phyloP scores from a whole-genome alignment of 305 asterid genomes.

The Withania somnifera region DNA sequence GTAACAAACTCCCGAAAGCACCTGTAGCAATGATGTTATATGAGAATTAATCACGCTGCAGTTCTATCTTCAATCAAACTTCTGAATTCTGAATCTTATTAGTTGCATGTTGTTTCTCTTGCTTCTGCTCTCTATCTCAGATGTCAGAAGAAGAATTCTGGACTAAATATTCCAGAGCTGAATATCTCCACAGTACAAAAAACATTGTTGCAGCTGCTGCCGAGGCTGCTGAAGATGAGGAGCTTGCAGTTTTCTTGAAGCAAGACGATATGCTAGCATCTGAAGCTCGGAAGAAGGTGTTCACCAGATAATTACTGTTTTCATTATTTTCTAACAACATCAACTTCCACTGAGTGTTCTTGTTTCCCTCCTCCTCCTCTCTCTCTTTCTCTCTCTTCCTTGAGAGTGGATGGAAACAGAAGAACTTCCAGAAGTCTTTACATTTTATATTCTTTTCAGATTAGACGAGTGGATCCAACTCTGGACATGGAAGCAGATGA shows the following conservation, averaged over 20 bases:
- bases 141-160: slow-evolving; percentile 75
- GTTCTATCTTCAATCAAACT: slow-evolving; percentile 2
- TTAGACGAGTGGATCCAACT: slow-evolving; percentile 91
- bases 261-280: slow-evolving; percentile 76
- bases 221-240: slow-evolving; percentile 99
- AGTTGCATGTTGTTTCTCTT: background rate
- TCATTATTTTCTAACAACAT: background rate
- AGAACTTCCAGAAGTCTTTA: background rate
- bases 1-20: background rate
- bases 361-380: slow-evolving; percentile 14
- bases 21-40: background rate
- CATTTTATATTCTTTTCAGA: slow-evolving; percentile 34
- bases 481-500: slow-evolving; percentile 93
- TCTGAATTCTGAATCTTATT: background rate
- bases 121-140: slow-evolving; percentile 21
- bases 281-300: slow-evolving; percentile 94
- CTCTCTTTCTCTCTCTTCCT: background rate
- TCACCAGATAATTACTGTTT: background rate
- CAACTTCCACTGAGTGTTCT: background rate
- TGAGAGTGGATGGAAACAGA: background rate
- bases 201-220: slow-evolving; percentile 96
- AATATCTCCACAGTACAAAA: slow-evolving; percentile 77
- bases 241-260: slow-evolving; percentile 93
- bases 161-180: slow-evolving; percentile 83
- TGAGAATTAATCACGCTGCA: background rate